Base-by-base conservation (phyloP, 2,329 filamentous ascomycete species). In the Chrysosporium queenslandicum region DNA sequence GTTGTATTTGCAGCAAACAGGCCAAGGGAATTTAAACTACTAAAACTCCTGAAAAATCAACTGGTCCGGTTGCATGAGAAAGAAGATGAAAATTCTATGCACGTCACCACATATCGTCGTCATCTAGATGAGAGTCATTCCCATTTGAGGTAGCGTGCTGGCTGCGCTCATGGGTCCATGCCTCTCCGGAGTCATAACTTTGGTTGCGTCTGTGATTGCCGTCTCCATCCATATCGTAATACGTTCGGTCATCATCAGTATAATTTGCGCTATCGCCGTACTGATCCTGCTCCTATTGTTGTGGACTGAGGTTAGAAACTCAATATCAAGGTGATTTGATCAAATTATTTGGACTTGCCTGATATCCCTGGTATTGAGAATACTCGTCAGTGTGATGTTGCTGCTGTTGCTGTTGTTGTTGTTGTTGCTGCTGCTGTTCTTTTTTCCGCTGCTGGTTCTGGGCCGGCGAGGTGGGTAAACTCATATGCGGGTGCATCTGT, bases 401-500 rank as follows among this genome's bases (percentile, higher is more conserved):
- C 7, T 70, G 66, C 42, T 63, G 60, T 40, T 62, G 58, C 55
- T 74, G 62, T 50, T 71, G 67, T 8, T 70, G 65, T 39, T 63
- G 60, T 41, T 62, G 58, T 48, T 68, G 63, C 34, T 63, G 59
- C 41, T 61, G 58, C 42, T 60, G 56, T 41, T 64, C 63, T 47
- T 65, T 62, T 39, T 63, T 59, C 52, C 62, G 60, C 50, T 72
- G 68, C 41, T 69, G 66, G 55, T 85, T 83, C 61, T 89, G 88
- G 32, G 86, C 82, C 14, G 77, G 74, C 48, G 86, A 90, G 32
- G 86, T 80, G n/a, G 87, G 87, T 40, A 94, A 83, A 62, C 94
- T 87, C 71, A 96, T 87, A 64, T 94, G 87, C 40, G 92, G 92
- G 68, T 98, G 92, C 87, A 96, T 96, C 63, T 94, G 89, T 71